phyloP scores from a whole-genome alignment of 2,329 filamentous ascomycete genomes.

The Nemania sp. region DNA sequence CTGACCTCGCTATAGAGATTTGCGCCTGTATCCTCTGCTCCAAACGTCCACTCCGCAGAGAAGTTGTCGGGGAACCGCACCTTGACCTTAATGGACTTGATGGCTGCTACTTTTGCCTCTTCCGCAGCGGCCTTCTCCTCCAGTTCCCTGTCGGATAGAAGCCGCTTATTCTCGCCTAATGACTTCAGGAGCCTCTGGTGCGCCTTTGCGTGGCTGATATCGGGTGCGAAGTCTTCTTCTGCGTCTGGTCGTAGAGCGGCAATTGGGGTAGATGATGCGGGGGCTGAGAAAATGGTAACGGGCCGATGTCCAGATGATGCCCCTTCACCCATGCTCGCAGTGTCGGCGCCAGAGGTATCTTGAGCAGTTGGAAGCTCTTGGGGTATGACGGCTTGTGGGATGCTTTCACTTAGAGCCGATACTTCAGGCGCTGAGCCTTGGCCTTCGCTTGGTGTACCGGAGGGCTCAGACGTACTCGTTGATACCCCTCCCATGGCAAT shows the following conservation, averaged over 20 bases:
- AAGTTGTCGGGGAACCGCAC: constrained; percentile 91
- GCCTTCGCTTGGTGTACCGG: constrained; percentile 33
- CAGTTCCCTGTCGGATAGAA: constrained; percentile 86
- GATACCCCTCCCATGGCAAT: neutral
- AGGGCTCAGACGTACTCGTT: constrained; percentile 36
- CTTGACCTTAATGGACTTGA: constrained; percentile 78
- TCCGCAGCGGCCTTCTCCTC: constrained; percentile 75
- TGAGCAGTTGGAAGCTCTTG: constrained; percentile 4
- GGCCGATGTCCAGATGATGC: constrained; percentile 56
- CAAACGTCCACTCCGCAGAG: constrained; percentile 78
- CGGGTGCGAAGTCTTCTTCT: constrained; percentile 81
- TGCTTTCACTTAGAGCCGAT: constrained; percentile 9
- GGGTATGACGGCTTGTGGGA: neutral
- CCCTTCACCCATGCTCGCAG: constrained; percentile 48
- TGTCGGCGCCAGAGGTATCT: constrained; percentile 31
- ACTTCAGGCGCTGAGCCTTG: constrained; percentile 37
- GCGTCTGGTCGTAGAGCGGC: constrained; percentile 76
- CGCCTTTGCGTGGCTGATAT: constrained; percentile 78
- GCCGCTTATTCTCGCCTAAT: constrained; percentile 76
- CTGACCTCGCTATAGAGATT: constrained; percentile 81
- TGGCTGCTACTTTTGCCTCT: constrained; percentile 72
- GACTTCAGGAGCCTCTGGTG: constrained; percentile 76
- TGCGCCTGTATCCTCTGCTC: constrained; percentile 74
- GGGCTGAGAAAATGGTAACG: constrained; percentile 81
- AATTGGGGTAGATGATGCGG: constrained; percentile 77